Percentiles rank a stretch among this genome's conserved stretches.
Conservation (phyloP, 2,329 filamentous ascomycete species). For the Pseudocercospora musae region DNA sequence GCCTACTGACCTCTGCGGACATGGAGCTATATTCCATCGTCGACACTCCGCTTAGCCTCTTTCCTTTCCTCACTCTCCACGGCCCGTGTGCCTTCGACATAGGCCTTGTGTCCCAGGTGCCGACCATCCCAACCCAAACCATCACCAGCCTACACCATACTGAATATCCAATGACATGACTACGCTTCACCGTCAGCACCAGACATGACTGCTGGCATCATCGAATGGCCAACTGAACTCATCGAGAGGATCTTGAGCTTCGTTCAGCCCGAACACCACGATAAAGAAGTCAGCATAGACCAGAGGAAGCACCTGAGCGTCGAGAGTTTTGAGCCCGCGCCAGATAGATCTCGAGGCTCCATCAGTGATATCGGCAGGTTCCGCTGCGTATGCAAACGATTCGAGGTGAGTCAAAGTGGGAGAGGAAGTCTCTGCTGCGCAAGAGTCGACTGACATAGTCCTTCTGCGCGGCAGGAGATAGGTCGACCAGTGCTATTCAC, state of each 20-base stretch:
- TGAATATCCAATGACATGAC: not conserved
- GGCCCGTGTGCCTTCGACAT: not conserved
- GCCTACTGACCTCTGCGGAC: slow-evolving; percentile 9
- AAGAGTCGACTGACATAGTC: not conserved
- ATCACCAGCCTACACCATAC: not conserved
- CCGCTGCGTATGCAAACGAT: slow-evolving; percentile 48
- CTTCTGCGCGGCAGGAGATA: slow-evolving; percentile 33
- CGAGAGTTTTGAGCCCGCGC: slow-evolving; percentile 49
- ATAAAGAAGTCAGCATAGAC: slow-evolving; percentile 50
- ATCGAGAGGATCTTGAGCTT: slow-evolving; percentile 51
- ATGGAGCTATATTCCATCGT: slow-evolving; percentile 3
- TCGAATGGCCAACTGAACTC: slow-evolving; percentile 43
- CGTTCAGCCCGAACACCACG: slow-evolving; percentile 49
- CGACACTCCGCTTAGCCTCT: slow-evolving; percentile 3
- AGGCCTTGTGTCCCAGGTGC: not conserved
- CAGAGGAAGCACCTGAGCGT: slow-evolving; percentile 51
- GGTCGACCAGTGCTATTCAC: slow-evolving; percentile 52
- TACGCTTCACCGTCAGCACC: not conserved
- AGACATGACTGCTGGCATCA: slow-evolving; percentile 1
- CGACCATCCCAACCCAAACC: not conserved
- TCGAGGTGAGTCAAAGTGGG: slow-evolving; percentile 34
- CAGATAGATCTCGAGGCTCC: slow-evolving; percentile 42
- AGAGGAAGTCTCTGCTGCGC: not conserved
- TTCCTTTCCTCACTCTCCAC: not conserved
- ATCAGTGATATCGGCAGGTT: slow-evolving; percentile 47